Conservation (phyloP, 768 basidiomycete species). For the Xanthoconium stramineum region DNA sequence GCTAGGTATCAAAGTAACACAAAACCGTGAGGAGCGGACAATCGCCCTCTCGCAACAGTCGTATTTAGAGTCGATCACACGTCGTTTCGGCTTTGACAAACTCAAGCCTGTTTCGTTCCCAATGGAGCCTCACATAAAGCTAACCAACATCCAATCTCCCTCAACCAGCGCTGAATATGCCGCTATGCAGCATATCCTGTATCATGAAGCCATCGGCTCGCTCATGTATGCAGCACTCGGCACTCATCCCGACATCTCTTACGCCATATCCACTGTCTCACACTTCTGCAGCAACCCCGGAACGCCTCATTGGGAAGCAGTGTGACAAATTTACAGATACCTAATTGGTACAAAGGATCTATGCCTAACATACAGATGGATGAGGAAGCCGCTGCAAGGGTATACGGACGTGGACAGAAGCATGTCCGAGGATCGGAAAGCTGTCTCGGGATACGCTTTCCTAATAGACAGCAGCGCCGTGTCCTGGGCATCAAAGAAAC, state of each 20-base stretch:
- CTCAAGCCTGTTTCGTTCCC: not conserved
- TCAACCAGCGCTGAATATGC: no score
- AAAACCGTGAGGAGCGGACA: not conserved
- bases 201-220: not conserved
- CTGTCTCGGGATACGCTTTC: not conserved
- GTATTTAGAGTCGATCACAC: slow-evolving; percentile 33
- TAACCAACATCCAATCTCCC: no score
- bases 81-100: slow-evolving; percentile 23
- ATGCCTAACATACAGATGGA: not conserved
- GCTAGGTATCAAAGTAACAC: not conserved
- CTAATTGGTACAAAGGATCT: no score
- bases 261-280: not conserved
- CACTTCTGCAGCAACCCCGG: no score
- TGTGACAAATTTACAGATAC: no score
- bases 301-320: no score
- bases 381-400: not conserved
- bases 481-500: not conserved
- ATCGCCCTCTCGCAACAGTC: not conserved
- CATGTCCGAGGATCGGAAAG: not conserved
- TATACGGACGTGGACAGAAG: not conserved
- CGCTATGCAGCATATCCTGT: no score
- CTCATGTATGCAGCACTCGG: not conserved
- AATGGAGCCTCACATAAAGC: no score
- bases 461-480: not conserved
- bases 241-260: slow-evolving; percentile 8